Base-by-base conservation (phyloP, 192 early-diverging fungal species). In the Dimargaris cristalligena region DNA sequence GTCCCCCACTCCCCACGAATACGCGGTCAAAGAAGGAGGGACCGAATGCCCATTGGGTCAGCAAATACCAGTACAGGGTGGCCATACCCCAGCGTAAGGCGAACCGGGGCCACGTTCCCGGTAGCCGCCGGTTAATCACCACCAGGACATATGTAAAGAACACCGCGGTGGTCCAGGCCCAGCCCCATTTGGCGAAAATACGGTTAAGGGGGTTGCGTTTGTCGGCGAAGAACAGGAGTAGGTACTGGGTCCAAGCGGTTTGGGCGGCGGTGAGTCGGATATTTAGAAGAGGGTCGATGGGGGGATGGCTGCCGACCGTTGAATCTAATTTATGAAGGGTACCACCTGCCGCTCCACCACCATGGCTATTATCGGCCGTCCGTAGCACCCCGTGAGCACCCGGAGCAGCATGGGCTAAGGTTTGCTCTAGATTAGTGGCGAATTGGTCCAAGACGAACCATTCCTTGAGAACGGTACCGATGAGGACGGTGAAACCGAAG, bases 1-100 rank as follows among this genome's bases (percentile, higher is more conserved):
- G 44, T n/a, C 84, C 83, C 45, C 88, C 90, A 6, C 83, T 88
- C 48, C 59, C 32, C 16, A 83, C 67, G 66, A 81, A 84, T 4
- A 93, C 64, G 29, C 87, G 80, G 69, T 93, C 90, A 51, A 92
- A 78, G 10, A 91, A 58, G 60, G 82, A 76, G 25, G 85, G 83
- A 1, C 90, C 91, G 62, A 90, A 88, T 29, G 79, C 79, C 86
- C 88, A 90, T 67, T 89, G 89, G 4, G 88, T 85, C 60, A 90
- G 66, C 3, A 87, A 25, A 59, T 82, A 69, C 92, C 92, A 95
- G 72, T 92, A 95, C 23, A 79, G 47, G 1, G 88, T 87, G 9
- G 86, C 85, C 22, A 74, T 26, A 11, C 61, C 66, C 67, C 72
- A 89, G 33, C 83, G 78, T 57, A 67, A 11, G 1, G 68, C 26